These are phyloP conservation scores for Geosiphon pyriformis DNA, from an alignment of 192 early-diverging fungal species.

Conservation along the genomic window DNA sequence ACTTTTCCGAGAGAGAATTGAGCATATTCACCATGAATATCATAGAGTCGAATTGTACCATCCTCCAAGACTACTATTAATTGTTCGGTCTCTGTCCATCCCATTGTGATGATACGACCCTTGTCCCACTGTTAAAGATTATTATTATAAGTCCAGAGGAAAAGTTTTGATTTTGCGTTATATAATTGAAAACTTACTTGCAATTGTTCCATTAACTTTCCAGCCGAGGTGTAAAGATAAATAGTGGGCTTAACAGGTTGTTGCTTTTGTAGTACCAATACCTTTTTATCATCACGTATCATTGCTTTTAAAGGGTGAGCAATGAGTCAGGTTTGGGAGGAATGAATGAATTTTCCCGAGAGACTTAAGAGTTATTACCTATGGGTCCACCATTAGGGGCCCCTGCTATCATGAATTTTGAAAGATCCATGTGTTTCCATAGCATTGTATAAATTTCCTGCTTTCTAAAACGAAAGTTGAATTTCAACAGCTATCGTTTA, in stretches of 20 bases:
- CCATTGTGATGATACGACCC: conserved; percentile 82
- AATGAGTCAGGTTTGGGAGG: background rate
- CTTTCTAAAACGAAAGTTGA: conserved; percentile 48
- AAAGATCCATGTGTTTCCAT: conserved; percentile 86
- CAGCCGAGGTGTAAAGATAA: conserved; percentile 80
- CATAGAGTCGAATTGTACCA: conserved; percentile 76
- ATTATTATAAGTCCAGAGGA: background rate
- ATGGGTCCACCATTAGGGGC: conserved; percentile 92
- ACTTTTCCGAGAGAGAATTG: conserved; percentile 80
- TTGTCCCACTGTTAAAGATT: conserved; percentile 68
- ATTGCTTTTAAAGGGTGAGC: conserved; percentile 54
- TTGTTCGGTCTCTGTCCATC: conserved; percentile 86
- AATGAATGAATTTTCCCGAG: background rate
- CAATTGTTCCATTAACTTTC: conserved; percentile 78
- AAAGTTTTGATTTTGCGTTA: background rate
- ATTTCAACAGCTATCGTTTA: background rate
- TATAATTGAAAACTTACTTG: conserved; percentile 46
- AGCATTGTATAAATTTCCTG: conserved; percentile 81
- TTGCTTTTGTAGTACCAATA: conserved; percentile 68
- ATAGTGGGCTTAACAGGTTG: conserved; percentile 73
- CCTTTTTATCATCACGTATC: conserved; percentile 85
- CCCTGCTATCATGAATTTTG: conserved; percentile 74
- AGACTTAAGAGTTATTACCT: conserved; percentile 43
- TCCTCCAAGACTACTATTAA: conserved; percentile 85
- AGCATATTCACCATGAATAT: conserved; percentile 73